phyloP scores from a whole-genome alignment of 768 basidiomycete species.

The Tephrocybe sp. region DNA sequence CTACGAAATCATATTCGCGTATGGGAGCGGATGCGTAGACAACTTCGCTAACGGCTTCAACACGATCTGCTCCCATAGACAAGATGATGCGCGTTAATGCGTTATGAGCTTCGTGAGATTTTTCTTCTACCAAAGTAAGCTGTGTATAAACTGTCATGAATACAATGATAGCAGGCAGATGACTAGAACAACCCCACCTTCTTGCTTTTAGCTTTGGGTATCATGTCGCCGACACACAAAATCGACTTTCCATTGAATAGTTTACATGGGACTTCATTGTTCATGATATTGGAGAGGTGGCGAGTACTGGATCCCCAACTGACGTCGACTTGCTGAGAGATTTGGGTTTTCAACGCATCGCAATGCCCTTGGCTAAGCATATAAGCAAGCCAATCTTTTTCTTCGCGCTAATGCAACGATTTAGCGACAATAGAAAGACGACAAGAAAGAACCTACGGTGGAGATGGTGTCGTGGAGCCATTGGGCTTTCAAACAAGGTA shows the following conservation, averaged over 20 bases:
- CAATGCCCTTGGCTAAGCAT: conserved; percentile 62
- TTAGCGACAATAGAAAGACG: background rate
- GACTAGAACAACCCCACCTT: conserved; percentile 24
- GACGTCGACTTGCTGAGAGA: conserved; percentile 46
- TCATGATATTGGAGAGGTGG: conserved; percentile 58
- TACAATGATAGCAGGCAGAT: conserved; percentile 1
- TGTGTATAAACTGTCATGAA: conserved; percentile 12
- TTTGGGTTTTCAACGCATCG: conserved; percentile 26
- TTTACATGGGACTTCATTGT: conserved; percentile 54
- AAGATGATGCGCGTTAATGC: conserved; percentile 64
- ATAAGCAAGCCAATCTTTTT: conserved; percentile 60
- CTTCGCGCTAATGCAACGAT: conserved; percentile 26
- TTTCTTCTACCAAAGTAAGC: conserved; percentile 28
- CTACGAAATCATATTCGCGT: conserved; percentile 54
- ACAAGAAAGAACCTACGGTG: conserved; percentile 23
- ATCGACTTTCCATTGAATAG: conserved; percentile 53
- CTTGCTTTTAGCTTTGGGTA: conserved; percentile 44
- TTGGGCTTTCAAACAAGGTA: conserved; percentile 68
- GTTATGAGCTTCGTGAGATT: conserved; percentile 38
- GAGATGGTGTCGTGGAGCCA: conserved; percentile 49
- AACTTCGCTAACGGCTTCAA: conserved; percentile 61
- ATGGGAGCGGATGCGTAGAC: conserved; percentile 37
- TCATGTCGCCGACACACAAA: conserved; percentile 61
- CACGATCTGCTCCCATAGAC: conserved; percentile 70
- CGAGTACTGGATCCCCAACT: conserved; percentile 49